Conservation (phyloP, 2,329 filamentous ascomycete genomes). For the Immersiporthe knoxdaviesiana region DNA sequence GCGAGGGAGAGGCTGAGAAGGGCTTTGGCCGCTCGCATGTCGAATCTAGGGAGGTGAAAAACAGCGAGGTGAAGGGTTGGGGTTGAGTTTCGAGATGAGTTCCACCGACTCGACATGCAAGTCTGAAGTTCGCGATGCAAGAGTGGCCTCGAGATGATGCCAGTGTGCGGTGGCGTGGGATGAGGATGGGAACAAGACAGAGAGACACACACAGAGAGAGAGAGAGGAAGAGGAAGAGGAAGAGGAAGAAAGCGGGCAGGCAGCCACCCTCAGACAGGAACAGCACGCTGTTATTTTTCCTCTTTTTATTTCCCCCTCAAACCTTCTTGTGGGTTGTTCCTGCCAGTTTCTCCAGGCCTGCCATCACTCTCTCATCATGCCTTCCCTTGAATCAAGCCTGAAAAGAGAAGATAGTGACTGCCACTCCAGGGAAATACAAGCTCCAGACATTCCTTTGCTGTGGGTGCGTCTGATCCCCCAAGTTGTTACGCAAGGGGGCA, state of each 20-base stretch:
- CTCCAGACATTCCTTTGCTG: background rate
- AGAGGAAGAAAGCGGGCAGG: background rate
- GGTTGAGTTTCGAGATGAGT: background rate
- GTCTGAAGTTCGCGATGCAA: background rate
- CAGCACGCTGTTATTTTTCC: background rate
- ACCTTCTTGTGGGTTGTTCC: background rate
- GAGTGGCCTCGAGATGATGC: background rate
- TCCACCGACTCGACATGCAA: background rate
- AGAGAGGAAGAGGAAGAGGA: too few relatives aligned
- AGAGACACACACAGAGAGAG: background rate
- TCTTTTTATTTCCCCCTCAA: too few relatives aligned
- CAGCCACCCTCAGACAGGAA: background rate
- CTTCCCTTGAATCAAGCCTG: background rate
- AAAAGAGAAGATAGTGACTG: background rate
- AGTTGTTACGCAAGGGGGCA: background rate
- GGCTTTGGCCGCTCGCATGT: constrained; percentile 19
- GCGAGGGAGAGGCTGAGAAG: constrained; percentile 17
- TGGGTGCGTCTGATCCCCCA: background rate
- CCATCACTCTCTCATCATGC: background rate
- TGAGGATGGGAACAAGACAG: background rate
- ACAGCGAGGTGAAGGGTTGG: background rate
- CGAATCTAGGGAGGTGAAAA: background rate
- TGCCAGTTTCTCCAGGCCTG: background rate
- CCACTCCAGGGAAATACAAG: background rate
- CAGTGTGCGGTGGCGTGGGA: background rate